Conservation (phyloP, 2,329 filamentous ascomycete species). For the Dactylellina haptotyla region DNA sequence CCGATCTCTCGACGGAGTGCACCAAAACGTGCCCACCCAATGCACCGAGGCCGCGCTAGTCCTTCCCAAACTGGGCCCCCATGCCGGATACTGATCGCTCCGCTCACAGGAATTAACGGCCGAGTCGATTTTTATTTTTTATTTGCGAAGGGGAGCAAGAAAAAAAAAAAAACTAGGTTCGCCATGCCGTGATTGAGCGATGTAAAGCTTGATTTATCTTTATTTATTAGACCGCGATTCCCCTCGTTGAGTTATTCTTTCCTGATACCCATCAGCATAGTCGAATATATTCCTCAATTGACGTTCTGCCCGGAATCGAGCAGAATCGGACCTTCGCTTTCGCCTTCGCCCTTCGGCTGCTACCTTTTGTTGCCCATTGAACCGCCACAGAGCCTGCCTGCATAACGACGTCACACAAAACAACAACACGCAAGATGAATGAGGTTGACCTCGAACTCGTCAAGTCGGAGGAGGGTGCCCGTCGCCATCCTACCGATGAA, state of each 20-base stretch:
- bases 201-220: background rate
- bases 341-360: slow-evolving; percentile 14
- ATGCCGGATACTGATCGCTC: slow-evolving; percentile 27
- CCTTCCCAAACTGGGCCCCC: slow-evolving; percentile 25
- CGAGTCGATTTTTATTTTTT: slow-evolving; percentile 24
- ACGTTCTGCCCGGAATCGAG: too few species aligned
- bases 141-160: slow-evolving; percentile 40
- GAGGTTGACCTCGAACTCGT: slow-evolving; percentile 45
- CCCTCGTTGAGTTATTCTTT: slow-evolving; percentile 20
- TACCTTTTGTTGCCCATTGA: too few species aligned
- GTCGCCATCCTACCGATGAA: slow-evolving; percentile 17
- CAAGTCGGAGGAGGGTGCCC: slow-evolving; percentile 41
- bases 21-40: background rate
- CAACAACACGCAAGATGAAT: slow-evolving; percentile 30
- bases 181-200: background rate
- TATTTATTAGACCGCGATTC: slow-evolving; percentile 49
- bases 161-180: slow-evolving; percentile 13
- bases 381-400: background rate
- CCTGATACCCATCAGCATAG: slow-evolving; percentile 10
- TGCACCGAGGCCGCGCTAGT: slow-evolving; percentile 15
- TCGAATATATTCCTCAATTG: background rate
- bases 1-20: slow-evolving; percentile 9
- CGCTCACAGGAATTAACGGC: slow-evolving; percentile 31
- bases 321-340: background rate
- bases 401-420: slow-evolving; percentile 19